These are phyloP conservation scores for Pseudocercospora musae DNA, from an alignment of 2,329 filamentous ascomycete species.

Conservation along the genomic window DNA sequence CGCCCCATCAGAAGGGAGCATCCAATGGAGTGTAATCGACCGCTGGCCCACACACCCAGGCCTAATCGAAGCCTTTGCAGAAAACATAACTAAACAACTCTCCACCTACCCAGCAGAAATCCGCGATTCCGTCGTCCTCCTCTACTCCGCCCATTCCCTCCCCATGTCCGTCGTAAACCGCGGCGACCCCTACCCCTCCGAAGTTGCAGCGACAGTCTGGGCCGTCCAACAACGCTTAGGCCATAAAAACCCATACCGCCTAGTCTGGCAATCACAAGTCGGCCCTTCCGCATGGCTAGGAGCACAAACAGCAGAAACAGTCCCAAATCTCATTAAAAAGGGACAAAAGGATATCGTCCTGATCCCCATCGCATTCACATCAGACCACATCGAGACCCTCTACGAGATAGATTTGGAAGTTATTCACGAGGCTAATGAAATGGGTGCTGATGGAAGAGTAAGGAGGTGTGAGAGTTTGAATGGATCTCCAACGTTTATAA, in stretches of 20 bases:
- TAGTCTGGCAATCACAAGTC: conserved; percentile 98
- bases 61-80: conserved; percentile 85
- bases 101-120: conserved; percentile 78
- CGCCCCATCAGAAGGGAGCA: conserved; percentile 64
- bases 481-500: conserved; percentile 84
- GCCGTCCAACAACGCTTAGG: conserved; percentile 91
- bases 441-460: conserved; percentile 62
- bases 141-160: conserved; percentile 89
- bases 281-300: conserved; percentile 94
- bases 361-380: conserved; percentile 95
- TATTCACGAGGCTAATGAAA: conserved; percentile 77
- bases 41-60: conserved; percentile 92
- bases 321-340: conserved; percentile 83
- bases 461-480: conserved; percentile 92
- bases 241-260: conserved; percentile 84
- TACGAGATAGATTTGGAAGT: conserved; percentile 94
- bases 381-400: conserved; percentile 97
- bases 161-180: conserved; percentile 98
- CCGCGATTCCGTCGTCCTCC: conserved; percentile 73
- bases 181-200: conserved; percentile 90
- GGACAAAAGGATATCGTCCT: conserved; percentile 88
- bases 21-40: conserved; percentile 97
- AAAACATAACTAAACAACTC: conserved; percentile 84
- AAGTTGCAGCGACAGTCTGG: conserved; percentile 92
- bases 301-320: conserved; percentile 84